Evolutionary conservation across 208 protist genomes (phyloP).

Genomic region (Trypanosoma theileri): DNA sequence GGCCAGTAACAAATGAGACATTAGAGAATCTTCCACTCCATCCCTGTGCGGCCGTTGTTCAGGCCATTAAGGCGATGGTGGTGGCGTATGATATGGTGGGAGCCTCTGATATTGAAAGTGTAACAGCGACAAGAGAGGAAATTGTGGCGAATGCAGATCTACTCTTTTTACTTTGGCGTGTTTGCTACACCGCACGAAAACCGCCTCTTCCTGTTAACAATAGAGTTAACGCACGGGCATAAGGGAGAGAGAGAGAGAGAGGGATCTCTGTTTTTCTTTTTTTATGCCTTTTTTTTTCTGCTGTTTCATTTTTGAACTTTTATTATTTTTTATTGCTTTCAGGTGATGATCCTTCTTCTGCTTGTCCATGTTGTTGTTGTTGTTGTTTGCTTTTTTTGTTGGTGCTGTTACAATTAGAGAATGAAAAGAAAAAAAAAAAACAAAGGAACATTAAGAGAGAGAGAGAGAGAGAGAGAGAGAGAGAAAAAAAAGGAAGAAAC

Average conservation of each 20-base stretch:
- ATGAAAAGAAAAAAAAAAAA: conserved; percentile 2
- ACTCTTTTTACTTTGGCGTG: conserved; percentile 71
- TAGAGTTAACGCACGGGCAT: conserved; percentile 15
- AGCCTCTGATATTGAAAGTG: conserved; percentile 42
- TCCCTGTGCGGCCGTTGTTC: conserved; percentile 70
- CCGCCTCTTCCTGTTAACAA: conserved; percentile 73
- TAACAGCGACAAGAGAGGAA: conserved; percentile 61
- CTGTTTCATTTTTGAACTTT: too few relatives aligned
- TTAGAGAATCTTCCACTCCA: conserved; percentile 75
- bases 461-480: background rate
- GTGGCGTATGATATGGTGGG: conserved; percentile 80
- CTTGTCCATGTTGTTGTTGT: too few relatives aligned
- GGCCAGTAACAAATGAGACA: conserved; percentile 66
- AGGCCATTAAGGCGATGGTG: conserved; percentile 78
- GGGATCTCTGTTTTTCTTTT: background rate
- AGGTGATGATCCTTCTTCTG: too few relatives aligned
- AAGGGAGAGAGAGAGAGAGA: too few relatives aligned
- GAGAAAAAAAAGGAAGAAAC: background rate
- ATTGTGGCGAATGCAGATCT: conserved; percentile 86
- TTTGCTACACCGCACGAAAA: conserved; percentile 70
- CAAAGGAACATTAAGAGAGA: background rate
- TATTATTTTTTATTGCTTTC: too few relatives aligned
- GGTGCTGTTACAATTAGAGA: background rate
- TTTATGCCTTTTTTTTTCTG: background rate
- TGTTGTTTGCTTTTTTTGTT: too few relatives aligned